Evolutionary conservation across 306 rosid species (phyloP).

Genomic region (Boehmeria nivea): DNA sequence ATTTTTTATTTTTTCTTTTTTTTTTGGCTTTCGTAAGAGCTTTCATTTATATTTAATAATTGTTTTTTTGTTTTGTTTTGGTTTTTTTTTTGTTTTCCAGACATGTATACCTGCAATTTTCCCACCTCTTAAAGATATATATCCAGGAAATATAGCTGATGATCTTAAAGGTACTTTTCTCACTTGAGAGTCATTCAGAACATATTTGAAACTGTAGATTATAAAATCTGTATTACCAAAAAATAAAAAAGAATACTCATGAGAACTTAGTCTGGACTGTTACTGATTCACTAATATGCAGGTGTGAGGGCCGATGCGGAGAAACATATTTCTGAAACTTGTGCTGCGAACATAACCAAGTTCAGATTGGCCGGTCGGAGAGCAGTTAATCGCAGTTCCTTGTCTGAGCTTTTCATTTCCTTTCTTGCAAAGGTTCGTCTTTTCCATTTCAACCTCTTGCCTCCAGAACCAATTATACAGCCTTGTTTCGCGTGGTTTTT

Average conservation of each 20-base stretch:
- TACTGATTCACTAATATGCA: conserved; percentile 21
- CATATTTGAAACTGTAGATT: too few species aligned
- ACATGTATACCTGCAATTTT: conserved; percentile 85
- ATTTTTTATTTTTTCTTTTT: too few species aligned
- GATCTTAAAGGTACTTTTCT: conserved; percentile 89
- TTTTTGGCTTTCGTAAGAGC: too few species aligned
- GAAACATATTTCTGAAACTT: conserved; percentile 46
- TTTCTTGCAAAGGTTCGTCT: conserved; percentile 66
- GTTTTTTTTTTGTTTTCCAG: too few species aligned
- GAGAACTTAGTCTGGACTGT: too few species aligned
- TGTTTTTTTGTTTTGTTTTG: too few species aligned
- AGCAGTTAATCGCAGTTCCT: conserved; percentile 45
- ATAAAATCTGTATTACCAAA: too few species aligned
- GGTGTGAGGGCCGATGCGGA: conserved; percentile 67
- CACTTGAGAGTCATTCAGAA: too few species aligned
- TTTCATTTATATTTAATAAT: too few species aligned
- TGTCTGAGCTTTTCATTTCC: conserved; percentile 70
- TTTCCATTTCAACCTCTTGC: too few species aligned
- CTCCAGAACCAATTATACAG: background rate
- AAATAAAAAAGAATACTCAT: too few species aligned
- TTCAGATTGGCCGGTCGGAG: conserved; percentile 37
- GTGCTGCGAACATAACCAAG: conserved; percentile 43
- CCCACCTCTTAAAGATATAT: conserved; percentile 82
- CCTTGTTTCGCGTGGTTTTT: background rate
- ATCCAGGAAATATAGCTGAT: conserved; percentile 60